Evolutionary conservation across 805 yeast species (phyloP).

Genomic region (Teunomyces stri): DNA sequence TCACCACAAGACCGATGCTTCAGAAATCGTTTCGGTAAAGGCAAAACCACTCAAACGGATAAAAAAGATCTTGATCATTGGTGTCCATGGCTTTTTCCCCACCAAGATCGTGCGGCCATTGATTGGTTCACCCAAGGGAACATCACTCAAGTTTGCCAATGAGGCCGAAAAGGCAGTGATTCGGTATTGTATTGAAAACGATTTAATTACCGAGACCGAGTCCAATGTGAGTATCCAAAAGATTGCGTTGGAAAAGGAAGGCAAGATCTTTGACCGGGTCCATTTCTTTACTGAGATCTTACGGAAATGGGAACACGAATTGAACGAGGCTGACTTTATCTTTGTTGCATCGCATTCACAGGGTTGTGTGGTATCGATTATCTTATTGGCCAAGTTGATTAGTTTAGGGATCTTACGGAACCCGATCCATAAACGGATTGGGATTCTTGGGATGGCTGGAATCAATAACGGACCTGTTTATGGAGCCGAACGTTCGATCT

Average conservation of each 20-base stretch:
- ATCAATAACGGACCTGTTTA: conserved; percentile 91
- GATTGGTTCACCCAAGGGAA: conserved; percentile 95
- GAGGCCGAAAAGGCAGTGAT: conserved; percentile 82
- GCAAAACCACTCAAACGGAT: conserved; percentile 32
- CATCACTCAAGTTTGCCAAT: conserved; percentile 83
- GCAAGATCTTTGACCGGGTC: conserved; percentile 83
- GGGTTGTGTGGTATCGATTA: conserved; percentile 89
- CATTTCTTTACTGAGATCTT: conserved; percentile 73
- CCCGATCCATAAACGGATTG: conserved; percentile 48
- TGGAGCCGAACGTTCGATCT: conserved; percentile 80
- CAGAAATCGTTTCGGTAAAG: conserved; percentile 24
- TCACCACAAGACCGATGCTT: conserved; percentile 7
- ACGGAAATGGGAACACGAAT: conserved; percentile 59
- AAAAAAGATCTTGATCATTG: conserved; percentile 73
- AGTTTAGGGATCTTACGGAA: conserved; percentile 48
- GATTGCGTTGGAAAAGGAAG: conserved; percentile 92
- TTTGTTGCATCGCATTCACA: conserved; percentile 94
- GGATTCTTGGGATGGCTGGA: conserved; percentile 93
- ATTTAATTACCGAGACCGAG: conserved; percentile 32
- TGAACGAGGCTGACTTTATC: conserved; percentile 75
- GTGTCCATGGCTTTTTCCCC: conserved; percentile 97
- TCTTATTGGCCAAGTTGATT: conserved; percentile 70
- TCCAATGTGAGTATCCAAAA: conserved; percentile 62
- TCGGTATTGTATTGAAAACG: conserved; percentile 52
- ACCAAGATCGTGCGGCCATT: conserved; percentile 77